Evolutionary conservation across 139 green algal species (phyloP).

Genomic region (Closterium sp.): DNA sequence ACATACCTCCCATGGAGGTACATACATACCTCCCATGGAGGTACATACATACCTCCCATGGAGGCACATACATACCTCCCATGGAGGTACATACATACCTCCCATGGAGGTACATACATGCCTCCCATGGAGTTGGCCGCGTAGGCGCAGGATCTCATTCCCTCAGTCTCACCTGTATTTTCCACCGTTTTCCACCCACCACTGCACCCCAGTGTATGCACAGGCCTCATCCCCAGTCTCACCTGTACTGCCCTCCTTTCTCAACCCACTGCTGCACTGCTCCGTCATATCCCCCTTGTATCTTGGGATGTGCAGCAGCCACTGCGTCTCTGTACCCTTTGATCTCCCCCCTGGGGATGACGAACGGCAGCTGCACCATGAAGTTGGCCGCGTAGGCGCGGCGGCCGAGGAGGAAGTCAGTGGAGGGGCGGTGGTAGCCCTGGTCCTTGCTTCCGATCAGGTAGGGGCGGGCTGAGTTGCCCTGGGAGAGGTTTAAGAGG

Average conservation of each 20-base stretch:
- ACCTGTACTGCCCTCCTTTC: neutral
- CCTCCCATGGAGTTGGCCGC: neutral
- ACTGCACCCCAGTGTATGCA: no score
- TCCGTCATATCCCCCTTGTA: neutral
- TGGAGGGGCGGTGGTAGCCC: neutral
- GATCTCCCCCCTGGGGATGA: neutral
- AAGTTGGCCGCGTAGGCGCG: neutral
- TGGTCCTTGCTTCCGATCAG: slow-evolving; percentile 2
- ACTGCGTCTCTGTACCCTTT: neutral
- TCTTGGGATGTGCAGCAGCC: neutral
- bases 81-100: no score
- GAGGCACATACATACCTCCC: no score
- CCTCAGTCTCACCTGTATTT: no score
- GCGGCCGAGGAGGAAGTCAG: neutral
- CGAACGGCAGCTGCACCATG: neutral
- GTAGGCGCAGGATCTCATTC: neutral
- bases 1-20: no score
- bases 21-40: no score
- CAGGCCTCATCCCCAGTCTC: neutral
- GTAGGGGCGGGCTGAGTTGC: neutral
- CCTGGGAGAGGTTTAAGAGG: neutral
- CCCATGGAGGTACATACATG: no score
- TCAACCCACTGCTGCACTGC: neutral
- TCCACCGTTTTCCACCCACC: no score
- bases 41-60: no score